Base-by-base conservation (phyloP, 768 basidiomycete species). In the Calocybe cyanea region DNA sequence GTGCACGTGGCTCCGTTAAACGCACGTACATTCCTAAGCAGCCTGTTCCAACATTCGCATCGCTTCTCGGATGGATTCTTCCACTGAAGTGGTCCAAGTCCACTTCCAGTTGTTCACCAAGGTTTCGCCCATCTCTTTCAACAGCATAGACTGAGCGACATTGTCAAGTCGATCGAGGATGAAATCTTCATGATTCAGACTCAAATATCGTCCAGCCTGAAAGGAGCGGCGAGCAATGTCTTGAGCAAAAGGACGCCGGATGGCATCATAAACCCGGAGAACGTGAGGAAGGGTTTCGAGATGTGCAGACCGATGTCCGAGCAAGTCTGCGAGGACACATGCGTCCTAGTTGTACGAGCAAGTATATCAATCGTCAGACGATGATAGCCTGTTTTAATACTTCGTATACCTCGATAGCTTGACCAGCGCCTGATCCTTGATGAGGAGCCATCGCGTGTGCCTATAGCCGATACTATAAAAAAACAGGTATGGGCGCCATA, bases 391-490 rank as follows among this genome's bases (percentile, higher is more conserved):
- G 25, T n/a, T n/a, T n/a, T n/a, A 18, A n/a, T 15, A 38, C 30
- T 32, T 32, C 14, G 31, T 38, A 13, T 50, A 68, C 70, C 54
- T 75, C 73, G 33, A 75, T 67, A 7, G 71, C 73, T 54, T 74
- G 72, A 4, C 72, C 73, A 15, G 73, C 72, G 21, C 73, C 73
- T 9, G 72, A 69, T n/a, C 72, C 75, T 48, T 69, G 67, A 59
- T 73, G 69, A 4, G 75, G 67, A 2, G 63, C 61, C 71, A 73
- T 74, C 7, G 72, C 71, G 55, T 75, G 72, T 33, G 72, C 70
- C 65, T 64, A 35, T 14, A 37, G 28, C 3, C 2, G 20, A 2
- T 10, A 20, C 34, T 18, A 28, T 18, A 20, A 6, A 28, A 21
- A 5, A 21, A 7, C 14, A n/a, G 13, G 13, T 23, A 1, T 11